A percentile compares a stretch with the other conserved stretches of the same genome.
These are phyloP conservation scores for Salvia sclarea DNA, from an alignment of 305 asterid species.

Conservation along the genomic window DNA sequence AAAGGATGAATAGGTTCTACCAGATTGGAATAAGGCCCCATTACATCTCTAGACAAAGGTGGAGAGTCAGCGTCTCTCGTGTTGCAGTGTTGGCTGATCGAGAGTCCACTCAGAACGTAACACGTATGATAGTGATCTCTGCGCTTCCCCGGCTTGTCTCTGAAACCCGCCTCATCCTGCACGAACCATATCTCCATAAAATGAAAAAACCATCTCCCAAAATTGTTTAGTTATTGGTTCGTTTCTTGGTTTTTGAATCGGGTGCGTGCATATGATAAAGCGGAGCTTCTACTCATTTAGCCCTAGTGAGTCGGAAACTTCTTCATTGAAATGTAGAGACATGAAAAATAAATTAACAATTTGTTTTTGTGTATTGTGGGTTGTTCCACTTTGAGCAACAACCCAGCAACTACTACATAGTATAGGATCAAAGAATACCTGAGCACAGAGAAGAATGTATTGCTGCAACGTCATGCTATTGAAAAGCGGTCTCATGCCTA, in stretches of 20 bases:
- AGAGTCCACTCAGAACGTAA: slow-evolving; percentile 87
- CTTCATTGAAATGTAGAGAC: not conserved
- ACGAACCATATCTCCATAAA: slow-evolving; percentile 26
- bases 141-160: slow-evolving; percentile 89
- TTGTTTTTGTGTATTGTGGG: not conserved
- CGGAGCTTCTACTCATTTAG: not conserved
- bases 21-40: slow-evolving; percentile 81
- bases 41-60: slow-evolving; percentile 60
- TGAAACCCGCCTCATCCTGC: slow-evolving; percentile 89
- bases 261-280: not conserved
- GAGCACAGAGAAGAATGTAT: slow-evolving; percentile 86
- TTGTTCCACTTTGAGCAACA: too few relatives aligned
- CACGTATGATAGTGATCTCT: slow-evolving; percentile 94
- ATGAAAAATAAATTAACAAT: too few relatives aligned
- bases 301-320: too few relatives aligned
- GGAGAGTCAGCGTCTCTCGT: slow-evolving; percentile 48
- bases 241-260: not conserved
- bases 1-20: slow-evolving; percentile 85
- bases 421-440: slow-evolving; percentile 45
- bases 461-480: slow-evolving; percentile 77
- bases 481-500: slow-evolving; percentile 59
- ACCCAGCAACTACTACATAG: too few relatives aligned
- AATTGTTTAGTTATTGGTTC: too few relatives aligned
- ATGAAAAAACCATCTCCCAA: slow-evolving; percentile 15
- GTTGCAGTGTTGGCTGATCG: slow-evolving; percentile 64